Percentiles rank a stretch among this genome's conserved stretches.
phyloP scores from a whole-genome alignment of 1,284 basidiomycete genomes.

The Mycena sp. region DNA sequence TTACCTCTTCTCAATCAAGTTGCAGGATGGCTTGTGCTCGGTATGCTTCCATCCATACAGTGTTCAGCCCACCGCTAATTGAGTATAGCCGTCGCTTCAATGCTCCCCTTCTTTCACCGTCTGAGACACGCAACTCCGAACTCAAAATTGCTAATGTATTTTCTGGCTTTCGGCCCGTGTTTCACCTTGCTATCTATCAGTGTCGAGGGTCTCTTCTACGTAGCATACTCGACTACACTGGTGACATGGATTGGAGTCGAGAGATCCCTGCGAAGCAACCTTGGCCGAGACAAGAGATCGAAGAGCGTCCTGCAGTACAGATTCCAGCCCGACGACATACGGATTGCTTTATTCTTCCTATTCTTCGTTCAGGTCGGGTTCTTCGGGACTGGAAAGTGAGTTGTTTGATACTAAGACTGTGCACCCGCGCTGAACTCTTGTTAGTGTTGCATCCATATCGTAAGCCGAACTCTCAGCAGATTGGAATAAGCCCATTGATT shows the following conservation, averaged over 20 bases:
- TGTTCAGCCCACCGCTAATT: not conserved
- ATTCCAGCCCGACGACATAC: constrained; percentile 70
- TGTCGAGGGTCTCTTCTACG: constrained; percentile 85
- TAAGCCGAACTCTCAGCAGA: constrained; percentile 47
- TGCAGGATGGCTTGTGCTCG: constrained; percentile 73
- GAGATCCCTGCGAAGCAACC: constrained; percentile 46
- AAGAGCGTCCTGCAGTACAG: constrained; percentile 45
- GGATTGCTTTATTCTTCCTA: constrained; percentile 85
- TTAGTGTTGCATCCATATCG: constrained; percentile 89
- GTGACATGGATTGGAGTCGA: constrained; percentile 81
- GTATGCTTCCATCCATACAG: constrained; percentile 50
- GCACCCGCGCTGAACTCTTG: constrained; percentile 7
- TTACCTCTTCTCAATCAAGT: constrained; percentile 72
- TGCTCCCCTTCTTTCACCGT: constrained; percentile 58
- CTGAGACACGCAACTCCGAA: constrained; percentile 47
- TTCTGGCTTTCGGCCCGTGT: constrained; percentile 79
- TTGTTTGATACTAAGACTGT: constrained; percentile 26
- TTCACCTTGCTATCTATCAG: constrained; percentile 87
- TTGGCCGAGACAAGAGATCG: constrained; percentile 20
- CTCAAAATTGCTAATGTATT: constrained; percentile 66
- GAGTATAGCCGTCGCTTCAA: constrained; percentile 54
- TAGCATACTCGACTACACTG: constrained; percentile 71
- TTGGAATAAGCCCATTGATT: constrained; percentile 12
- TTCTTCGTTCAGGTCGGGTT: constrained; percentile 91
- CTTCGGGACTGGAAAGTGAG: constrained; percentile 90